phyloP scores from a whole-genome alignment of 2,329 filamentous ascomycete genomes.

The Chrysosphaeria jannelii region DNA sequence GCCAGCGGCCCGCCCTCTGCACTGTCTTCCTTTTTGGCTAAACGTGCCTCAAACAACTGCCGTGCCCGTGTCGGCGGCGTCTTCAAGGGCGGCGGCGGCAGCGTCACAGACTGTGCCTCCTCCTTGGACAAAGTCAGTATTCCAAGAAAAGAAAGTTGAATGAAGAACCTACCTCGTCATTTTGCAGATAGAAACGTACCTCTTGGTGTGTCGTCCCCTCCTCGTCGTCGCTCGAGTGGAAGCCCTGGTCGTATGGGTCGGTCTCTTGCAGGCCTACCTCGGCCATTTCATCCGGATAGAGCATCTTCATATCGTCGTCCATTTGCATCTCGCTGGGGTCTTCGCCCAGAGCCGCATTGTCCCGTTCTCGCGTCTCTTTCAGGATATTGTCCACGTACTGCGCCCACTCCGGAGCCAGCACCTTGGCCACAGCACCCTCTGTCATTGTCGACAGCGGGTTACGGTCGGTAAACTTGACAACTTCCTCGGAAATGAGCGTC shows the following conservation, averaged over 20 bases:
- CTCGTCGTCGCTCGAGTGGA: too few relatives aligned
- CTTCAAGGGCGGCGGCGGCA: conserved; percentile 43
- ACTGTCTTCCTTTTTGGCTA: conserved; percentile 42
- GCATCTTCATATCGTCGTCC: too few relatives aligned
- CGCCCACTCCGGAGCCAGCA: conserved; percentile 75
- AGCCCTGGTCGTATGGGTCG: too few relatives aligned
- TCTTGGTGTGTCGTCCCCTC: too few relatives aligned
- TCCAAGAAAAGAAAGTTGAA: too few relatives aligned
- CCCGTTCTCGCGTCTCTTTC: conserved; percentile 75
- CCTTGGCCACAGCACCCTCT: conserved; percentile 55
- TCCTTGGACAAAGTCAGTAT: too few relatives aligned
- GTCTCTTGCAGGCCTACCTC: too few relatives aligned
- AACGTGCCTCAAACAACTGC: conserved; percentile 62
- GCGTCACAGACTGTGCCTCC: conserved; percentile 25
- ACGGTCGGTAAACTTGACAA: conserved; percentile 91
- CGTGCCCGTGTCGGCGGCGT: conserved; percentile 65
- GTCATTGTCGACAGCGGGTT: conserved; percentile 72
- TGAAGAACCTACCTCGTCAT: too few relatives aligned
- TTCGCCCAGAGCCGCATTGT: conserved; percentile 93
- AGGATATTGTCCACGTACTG: conserved; percentile 82
- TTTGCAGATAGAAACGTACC: too few relatives aligned
- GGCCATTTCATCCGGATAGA: too few relatives aligned
- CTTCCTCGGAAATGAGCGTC: conserved; percentile 88
- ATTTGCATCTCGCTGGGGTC: too few relatives aligned
- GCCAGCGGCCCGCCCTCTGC: conserved; percentile 11